These are phyloP conservation scores for Acer campestre DNA, from an alignment of 345 rosid genomes.

Conservation along the genomic window DNA sequence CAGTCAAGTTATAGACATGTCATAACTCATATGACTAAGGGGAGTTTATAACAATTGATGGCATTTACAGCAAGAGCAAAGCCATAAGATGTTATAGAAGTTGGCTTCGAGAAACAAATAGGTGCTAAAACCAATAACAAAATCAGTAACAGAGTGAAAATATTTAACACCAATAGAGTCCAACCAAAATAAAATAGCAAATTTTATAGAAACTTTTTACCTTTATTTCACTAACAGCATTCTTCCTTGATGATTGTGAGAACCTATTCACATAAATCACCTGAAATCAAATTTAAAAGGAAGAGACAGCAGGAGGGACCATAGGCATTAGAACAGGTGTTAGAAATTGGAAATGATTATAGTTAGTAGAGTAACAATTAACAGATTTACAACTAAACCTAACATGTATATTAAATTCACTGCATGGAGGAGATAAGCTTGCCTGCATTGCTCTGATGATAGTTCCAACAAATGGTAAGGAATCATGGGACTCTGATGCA, in stretches of 20 bases:
- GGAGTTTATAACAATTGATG: background rate
- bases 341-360: background rate
- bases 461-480: slow-evolving; percentile 92
- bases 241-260: slow-evolving; percentile 82
- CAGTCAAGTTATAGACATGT: too few relatives aligned
- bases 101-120: background rate
- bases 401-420: background rate
- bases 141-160: background rate
- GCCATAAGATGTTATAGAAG: background rate
- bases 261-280: slow-evolving; percentile 97
- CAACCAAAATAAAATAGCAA: slow-evolving; percentile 2
- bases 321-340: background rate
- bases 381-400: background rate
- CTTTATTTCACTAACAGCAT: slow-evolving; percentile 90
- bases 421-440: background rate
- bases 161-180: background rate
- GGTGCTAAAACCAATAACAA: background rate
- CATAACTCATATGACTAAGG: background rate
- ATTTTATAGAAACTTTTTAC: slow-evolving; percentile 57
- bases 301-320: background rate
- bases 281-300: slow-evolving; percentile 35
- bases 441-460: slow-evolving; percentile 99
- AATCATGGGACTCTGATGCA: slow-evolving; percentile 89
- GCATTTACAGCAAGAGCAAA: background rate
- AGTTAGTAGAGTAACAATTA: background rate